Percentiles rank a stretch among this genome's conserved stretches.
Conservation (phyloP, 2,329 filamentous ascomycete genomes). For the Neophaeococcomyces aloes region DNA sequence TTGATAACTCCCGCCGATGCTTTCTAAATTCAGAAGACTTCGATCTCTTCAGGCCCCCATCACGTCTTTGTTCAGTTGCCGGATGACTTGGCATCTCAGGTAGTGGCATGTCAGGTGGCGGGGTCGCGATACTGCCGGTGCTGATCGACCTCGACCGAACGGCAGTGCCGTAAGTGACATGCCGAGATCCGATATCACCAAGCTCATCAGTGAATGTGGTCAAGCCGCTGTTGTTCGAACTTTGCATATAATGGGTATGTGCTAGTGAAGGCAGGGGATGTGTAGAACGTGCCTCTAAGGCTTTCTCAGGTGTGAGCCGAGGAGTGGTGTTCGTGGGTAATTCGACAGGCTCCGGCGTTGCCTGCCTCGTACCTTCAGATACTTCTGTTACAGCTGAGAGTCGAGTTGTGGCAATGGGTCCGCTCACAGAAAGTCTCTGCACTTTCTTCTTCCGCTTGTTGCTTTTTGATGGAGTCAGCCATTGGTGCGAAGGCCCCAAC, state of each 20-base stretch:
- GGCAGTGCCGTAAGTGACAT: not conserved
- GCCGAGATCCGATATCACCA: constrained; percentile 15
- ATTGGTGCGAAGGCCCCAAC: constrained; percentile 26
- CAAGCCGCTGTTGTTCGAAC: not conserved
- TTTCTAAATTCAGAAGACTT: not conserved
- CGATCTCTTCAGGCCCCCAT: not conserved
- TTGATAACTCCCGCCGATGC: not conserved
- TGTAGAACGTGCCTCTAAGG: not conserved
- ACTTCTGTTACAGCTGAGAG: constrained; percentile 25
- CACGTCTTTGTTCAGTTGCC: not conserved
- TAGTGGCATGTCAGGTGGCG: constrained; percentile 28
- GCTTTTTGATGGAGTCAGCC: constrained; percentile 24
- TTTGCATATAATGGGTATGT: not conserved
- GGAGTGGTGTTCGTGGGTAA: constrained; percentile 25
- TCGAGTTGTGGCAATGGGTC: constrained; percentile 25
- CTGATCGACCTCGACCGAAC: constrained; percentile 10
- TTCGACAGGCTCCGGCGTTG: constrained; percentile 14
- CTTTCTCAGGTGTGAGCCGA: constrained; percentile 28
- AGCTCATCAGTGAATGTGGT: constrained; percentile 26
- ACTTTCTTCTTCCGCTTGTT: constrained; percentile 25
- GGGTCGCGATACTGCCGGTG: constrained; percentile 25
- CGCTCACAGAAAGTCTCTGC: constrained; percentile 22
- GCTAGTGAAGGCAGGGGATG: not conserved
- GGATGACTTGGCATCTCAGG: constrained; percentile 25
- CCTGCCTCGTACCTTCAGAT: constrained; percentile 13